These are phyloP conservation scores for Naganishia friedmannii DNA, from an alignment of 768 basidiomycete species.

Conservation along the genomic window DNA sequence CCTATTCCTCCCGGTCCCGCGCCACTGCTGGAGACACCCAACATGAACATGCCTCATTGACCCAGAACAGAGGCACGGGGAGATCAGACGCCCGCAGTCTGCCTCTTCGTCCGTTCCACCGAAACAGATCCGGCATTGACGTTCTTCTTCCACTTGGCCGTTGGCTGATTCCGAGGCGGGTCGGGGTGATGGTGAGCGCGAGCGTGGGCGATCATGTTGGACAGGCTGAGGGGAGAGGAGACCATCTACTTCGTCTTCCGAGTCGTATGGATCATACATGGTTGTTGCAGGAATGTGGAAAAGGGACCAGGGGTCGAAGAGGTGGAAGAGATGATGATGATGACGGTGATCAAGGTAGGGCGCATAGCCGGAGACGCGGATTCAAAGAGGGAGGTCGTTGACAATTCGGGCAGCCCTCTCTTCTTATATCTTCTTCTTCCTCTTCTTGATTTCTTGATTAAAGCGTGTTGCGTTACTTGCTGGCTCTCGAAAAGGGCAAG, in stretches of 20 bases:
- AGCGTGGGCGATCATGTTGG: neutral
- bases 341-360: neutral
- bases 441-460: too few species aligned
- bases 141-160: constrained; percentile 21
- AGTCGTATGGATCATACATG: constrained; percentile 5
- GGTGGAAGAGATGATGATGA: neutral
- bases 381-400: neutral
- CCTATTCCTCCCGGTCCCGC: constrained; percentile 32
- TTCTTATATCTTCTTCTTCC: neutral
- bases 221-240: neutral
- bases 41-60: constrained; percentile 33
- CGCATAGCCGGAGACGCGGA: neutral
- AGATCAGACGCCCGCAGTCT: constrained; percentile 30
- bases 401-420: neutral
- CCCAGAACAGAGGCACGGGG: constrained; percentile 30
- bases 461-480: too few species aligned
- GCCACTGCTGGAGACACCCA: constrained; percentile 26
- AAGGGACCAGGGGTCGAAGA: neutral
- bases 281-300: neutral
- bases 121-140: constrained; percentile 31
- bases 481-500: neutral
- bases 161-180: neutral
- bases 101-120: constrained; percentile 15
- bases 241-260: constrained; percentile 2
- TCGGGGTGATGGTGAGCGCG: neutral